A percentile compares a stretch with the other conserved stretches of the same genome.
phyloP scores from a whole-genome alignment of 2,329 filamentous ascomycete species.

The Colletotrichum plurivorum region DNA sequence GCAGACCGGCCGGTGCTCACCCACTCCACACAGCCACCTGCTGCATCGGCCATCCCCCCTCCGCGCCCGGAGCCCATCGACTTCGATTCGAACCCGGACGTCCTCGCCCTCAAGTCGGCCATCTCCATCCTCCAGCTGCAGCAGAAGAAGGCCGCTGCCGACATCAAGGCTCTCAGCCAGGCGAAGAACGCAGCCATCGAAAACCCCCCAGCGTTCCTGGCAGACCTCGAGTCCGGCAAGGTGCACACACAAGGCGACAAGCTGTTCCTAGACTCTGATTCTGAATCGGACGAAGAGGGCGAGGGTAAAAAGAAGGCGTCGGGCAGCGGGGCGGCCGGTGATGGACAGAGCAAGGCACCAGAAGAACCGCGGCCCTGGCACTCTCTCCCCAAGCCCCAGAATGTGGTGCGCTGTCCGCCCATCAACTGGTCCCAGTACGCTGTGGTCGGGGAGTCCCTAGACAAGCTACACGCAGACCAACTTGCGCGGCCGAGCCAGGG shows the following conservation, averaged over 20 bases:
- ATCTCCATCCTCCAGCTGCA: slow-evolving; percentile 92
- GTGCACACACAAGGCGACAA: slow-evolving; percentile 60
- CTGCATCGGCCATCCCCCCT: slow-evolving; percentile 55
- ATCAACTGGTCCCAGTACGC: slow-evolving; percentile 97
- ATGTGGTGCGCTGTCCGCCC: slow-evolving; percentile 86
- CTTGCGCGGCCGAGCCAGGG: slow-evolving; percentile 73
- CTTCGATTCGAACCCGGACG: slow-evolving; percentile 82
- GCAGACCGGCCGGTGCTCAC: slow-evolving; percentile 56
- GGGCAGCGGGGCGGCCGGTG: neutral
- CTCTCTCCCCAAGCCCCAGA: slow-evolving; percentile 81
- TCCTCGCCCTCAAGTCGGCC: slow-evolving; percentile 86
- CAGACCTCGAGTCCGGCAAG: slow-evolving; percentile 75
- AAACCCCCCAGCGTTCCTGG: slow-evolving; percentile 80
- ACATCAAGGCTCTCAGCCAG: slow-evolving; percentile 78
- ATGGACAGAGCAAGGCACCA: slow-evolving; percentile 22
- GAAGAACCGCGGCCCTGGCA: slow-evolving; percentile 62
- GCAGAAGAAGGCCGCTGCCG: slow-evolving; percentile 80
- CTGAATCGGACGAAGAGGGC: slow-evolving; percentile 44
- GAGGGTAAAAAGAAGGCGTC: slow-evolving; percentile 49
- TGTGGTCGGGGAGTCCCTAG: slow-evolving; percentile 86
- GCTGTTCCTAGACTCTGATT: slow-evolving; percentile 44
- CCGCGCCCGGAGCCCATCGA: slow-evolving; percentile 68
- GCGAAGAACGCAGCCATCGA: slow-evolving; percentile 79
- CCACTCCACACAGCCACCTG: slow-evolving; percentile 60
- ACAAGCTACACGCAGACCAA: slow-evolving; percentile 89